Percentiles rank a stretch among this genome's conserved stretches.
phyloP scores from a whole-genome alignment of 1,284 basidiomycete genomes.

The Agaricales sp. region DNA sequence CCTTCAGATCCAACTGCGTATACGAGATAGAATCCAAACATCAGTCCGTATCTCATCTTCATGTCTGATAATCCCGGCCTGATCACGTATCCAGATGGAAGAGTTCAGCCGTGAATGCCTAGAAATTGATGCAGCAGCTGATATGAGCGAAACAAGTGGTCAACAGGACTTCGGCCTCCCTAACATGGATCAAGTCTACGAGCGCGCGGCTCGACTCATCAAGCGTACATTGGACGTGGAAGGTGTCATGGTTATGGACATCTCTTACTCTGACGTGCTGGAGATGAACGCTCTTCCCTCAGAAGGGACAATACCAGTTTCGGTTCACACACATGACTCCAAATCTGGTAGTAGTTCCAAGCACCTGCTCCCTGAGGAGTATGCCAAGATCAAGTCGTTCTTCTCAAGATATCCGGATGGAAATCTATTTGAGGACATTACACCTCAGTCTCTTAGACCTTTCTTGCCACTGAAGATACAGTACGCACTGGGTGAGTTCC shows the following conservation, averaged over 20 bases:
- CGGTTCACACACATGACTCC: slow-evolving; percentile 30
- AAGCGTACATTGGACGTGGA: slow-evolving; percentile 86
- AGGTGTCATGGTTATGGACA: slow-evolving; percentile 86
- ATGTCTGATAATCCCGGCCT: slow-evolving; percentile 6
- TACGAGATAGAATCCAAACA: slow-evolving; percentile 84
- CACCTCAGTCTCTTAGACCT: slow-evolving; percentile 67
- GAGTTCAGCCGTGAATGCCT: slow-evolving; percentile 91
- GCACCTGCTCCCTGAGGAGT: slow-evolving; percentile 58
- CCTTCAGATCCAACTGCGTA: slow-evolving; percentile 74
- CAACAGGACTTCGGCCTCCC: neutral
- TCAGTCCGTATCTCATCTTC: slow-evolving; percentile 41
- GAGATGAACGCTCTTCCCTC: slow-evolving; percentile 48
- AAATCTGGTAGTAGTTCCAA: slow-evolving; percentile 30
- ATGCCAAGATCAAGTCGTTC: slow-evolving; percentile 64
- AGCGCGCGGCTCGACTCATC: slow-evolving; percentile 80
- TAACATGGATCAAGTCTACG: slow-evolving; percentile 78
- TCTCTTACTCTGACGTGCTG: slow-evolving; percentile 83
- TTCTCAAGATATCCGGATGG: slow-evolving; percentile 75
- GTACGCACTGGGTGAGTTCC: slow-evolving; percentile 68
- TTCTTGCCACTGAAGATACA: slow-evolving; percentile 75
- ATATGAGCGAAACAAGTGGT: neutral
- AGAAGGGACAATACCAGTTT: slow-evolving; percentile 58
- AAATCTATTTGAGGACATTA: slow-evolving; percentile 74
- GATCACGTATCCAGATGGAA: slow-evolving; percentile 57
- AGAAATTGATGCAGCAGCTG: slow-evolving; percentile 57